Percentiles rank a stretch among this genome's conserved stretches.
These are phyloP conservation scores for Pterothamnion heteromorphum DNA, from an alignment of 31 red algal genomes.

Conservation along the genomic window DNA sequence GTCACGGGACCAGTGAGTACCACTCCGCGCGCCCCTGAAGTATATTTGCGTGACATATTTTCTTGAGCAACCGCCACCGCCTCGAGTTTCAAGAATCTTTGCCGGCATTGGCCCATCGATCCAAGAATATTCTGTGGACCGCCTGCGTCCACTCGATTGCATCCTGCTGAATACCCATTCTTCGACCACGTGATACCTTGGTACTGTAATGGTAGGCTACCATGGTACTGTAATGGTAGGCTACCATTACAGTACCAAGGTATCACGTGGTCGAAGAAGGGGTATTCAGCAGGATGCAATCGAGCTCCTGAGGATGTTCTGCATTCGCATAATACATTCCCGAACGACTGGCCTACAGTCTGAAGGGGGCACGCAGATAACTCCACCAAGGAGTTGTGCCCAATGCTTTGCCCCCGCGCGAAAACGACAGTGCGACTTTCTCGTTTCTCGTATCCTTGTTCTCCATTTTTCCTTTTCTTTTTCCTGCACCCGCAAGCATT, in stretches of 20 bases:
- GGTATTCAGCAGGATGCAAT: not conserved
- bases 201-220: not conserved
- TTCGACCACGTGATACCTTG: not conserved
- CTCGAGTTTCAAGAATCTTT: not conserved
- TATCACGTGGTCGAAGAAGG: not conserved
- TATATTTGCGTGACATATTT: no score
- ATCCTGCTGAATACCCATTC: not conserved
- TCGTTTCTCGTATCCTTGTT: no score
- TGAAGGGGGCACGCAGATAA: not conserved
- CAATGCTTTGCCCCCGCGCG: not conserved
- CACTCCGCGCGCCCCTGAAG: no score
- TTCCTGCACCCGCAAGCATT: no score
- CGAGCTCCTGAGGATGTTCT: not conserved
- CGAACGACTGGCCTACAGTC: not conserved
- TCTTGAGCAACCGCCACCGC: not conserved
- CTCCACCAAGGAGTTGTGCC: not conserved
- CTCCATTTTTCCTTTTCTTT: no score
- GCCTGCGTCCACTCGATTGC: not conserved
- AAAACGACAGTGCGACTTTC: no score
- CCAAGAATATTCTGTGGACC: not conserved
- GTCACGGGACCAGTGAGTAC: no score
- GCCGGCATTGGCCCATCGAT: not conserved
- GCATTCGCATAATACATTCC: not conserved
- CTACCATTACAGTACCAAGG: not conserved
- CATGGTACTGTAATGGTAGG: no score